A percentile compares a stretch with the other conserved stretches of the same genome.
Conservation (phyloP, 1,139 yeast species). For the Debaryomyces udenii region DNA sequence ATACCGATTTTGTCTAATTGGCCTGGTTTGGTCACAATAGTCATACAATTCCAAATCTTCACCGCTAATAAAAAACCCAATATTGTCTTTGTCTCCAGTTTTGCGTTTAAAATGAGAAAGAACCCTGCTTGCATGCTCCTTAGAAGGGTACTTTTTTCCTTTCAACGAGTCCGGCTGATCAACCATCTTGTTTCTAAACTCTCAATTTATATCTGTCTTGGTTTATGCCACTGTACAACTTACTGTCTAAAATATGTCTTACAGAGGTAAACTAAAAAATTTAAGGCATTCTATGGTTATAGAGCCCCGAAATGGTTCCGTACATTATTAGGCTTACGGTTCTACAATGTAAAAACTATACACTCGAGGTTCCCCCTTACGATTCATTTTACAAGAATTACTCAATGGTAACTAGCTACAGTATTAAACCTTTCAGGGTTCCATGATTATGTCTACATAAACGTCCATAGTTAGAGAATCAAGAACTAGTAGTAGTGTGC, state of each 20-base stretch:
- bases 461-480: too few relatives aligned
- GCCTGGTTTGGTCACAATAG: slow-evolving; percentile 78
- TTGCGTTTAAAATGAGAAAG: slow-evolving; percentile 41
- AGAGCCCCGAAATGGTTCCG: slow-evolving; percentile 5
- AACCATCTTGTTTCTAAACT: slow-evolving; percentile 5
- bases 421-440: too few relatives aligned
- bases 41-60: slow-evolving; percentile 63
- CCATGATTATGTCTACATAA: too few relatives aligned
- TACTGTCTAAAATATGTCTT: too few relatives aligned
- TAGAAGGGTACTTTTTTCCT: slow-evolving; percentile 70
- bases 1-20: slow-evolving; percentile 87
- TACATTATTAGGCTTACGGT: slow-evolving; percentile 1
- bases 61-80: slow-evolving; percentile 65
- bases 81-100: slow-evolving; percentile 16
- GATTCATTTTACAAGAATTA: too few relatives aligned
- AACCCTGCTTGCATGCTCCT: slow-evolving; percentile 62
- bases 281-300: slow-evolving; percentile 1
- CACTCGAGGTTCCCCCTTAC: too few relatives aligned
- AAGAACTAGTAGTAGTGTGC: too few relatives aligned
- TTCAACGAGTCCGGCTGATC: slow-evolving; percentile 19
- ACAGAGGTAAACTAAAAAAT: background rate
- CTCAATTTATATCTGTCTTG: too few relatives aligned
- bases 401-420: too few relatives aligned
- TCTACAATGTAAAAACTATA: too few relatives aligned
- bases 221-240: too few relatives aligned